Percentiles rank a stretch among this genome's conserved stretches.
Evolutionary conservation across 2,329 filamentous ascomycete species (phyloP).

Genomic region (Teratosphaeria zuluensis): DNA sequence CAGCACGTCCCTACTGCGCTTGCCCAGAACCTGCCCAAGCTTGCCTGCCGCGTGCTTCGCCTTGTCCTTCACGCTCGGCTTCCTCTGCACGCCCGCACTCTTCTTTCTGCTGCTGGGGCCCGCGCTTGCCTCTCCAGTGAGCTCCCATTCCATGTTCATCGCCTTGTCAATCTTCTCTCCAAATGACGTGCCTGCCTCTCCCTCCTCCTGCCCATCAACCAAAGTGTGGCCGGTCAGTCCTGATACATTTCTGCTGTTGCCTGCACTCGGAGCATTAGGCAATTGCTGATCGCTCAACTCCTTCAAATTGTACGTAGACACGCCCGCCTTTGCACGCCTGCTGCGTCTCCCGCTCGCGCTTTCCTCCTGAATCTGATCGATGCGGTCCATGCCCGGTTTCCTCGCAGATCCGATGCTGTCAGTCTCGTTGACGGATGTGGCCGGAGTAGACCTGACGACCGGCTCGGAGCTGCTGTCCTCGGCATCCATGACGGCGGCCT

Average conservation of each 20-base stretch:
- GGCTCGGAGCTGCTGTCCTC: constrained; percentile 33
- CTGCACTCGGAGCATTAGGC: constrained; percentile 5
- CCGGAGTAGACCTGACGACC: constrained; percentile 53
- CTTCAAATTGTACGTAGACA: constrained; percentile 53
- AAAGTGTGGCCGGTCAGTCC: constrained; percentile 27
- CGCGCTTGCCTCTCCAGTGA: constrained; percentile 6
- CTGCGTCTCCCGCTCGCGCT: constrained; percentile 31
- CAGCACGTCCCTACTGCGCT: constrained; percentile 27
- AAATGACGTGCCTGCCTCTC: constrained; percentile 9
- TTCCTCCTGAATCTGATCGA: constrained; percentile 4
- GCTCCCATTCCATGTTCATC: constrained; percentile 32
- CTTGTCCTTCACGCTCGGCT: constrained; percentile 21
- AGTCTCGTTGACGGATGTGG: constrained; percentile 56
- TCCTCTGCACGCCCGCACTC: constrained; percentile 9
- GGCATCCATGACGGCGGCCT: constrained; percentile 16
- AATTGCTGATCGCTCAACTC: constrained; percentile 20
- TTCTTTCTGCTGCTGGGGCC: constrained; percentile 5
- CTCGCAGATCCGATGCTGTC: constrained; percentile 42
- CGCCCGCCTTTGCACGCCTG: constrained; percentile 45
- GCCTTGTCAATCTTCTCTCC: constrained; percentile 36
- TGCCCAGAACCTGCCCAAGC: constrained; percentile 24
- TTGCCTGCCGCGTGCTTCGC: constrained; percentile 21
- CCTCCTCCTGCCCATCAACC: constrained; percentile 14
- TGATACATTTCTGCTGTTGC: constrained; percentile 36
- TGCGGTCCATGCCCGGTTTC: constrained; percentile 19